Evolutionary conservation across 2,329 filamentous ascomycete species (phyloP), one percentile per base, ranked within the genome.

Genomic region (Dactylellina haptotyla): DNA sequence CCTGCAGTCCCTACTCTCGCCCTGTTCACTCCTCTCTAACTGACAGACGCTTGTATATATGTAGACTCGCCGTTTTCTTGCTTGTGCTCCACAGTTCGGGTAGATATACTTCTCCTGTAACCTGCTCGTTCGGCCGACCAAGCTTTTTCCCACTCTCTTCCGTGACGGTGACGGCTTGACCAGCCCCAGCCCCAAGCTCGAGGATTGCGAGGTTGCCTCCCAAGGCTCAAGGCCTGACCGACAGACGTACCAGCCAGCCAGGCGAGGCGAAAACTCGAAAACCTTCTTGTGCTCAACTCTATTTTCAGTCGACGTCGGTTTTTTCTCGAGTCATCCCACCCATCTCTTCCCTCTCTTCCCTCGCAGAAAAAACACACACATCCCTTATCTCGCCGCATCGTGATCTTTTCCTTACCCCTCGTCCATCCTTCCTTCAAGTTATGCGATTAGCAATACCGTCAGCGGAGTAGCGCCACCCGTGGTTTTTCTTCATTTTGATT

Each of bases 261-360:
- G 58, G 58, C 66, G 43, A 71, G 66, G 66, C 66, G 66, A 71
- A 71, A 58, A 71, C 34, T 64, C 43, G 51, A 53, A 72, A 65
- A 64, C 43, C 58, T 50, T 64, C 51, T 16, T 71, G 32, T 59
- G 34, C 53, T 45, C 48, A 58, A 58, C 51, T 43, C 30, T 62
- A 50, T 54, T 41, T 26, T 45, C 30, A 62, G 25, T 28, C 41
- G 32, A 34, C 32, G 3, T 54, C n/a, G 23, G 48, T 64, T 48
- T 53, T 32, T 54, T 14, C 28, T 53, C 64, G 34, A 54, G 41
- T 54, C 67, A 72, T 64, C 67, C 66, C 67, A 65, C 59, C 58
- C 34, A 43, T 16, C 62, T 30, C 37, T 34, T 32, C 5, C 30
- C 46, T 41, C 39, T 46, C 28, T 37, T n/a, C 43, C 16, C 30